Conservation (phyloP, 2,329 filamentous ascomycete species). For the Dichotomopilus funicola region DNA sequence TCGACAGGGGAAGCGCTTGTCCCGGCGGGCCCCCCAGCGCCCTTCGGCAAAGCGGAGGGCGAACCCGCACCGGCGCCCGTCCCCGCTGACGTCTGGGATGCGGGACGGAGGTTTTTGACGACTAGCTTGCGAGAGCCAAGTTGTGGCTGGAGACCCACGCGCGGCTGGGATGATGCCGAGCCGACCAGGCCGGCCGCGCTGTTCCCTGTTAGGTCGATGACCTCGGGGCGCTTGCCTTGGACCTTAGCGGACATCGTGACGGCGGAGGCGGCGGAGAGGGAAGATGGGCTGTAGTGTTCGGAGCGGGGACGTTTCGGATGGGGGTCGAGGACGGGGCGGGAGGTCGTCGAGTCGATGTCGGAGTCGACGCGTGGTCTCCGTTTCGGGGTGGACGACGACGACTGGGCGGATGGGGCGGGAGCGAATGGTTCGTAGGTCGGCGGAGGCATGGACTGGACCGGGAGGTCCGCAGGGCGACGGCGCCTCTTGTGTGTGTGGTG, state of each 20-base stretch:
- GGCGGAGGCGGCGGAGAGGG: conserved; percentile 1
- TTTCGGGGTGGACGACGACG: conserved; percentile 13
- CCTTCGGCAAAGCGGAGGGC: not conserved
- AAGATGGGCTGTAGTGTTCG: conserved; percentile 14
- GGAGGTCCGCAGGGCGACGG: conserved; percentile 7
- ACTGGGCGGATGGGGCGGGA: conserved; percentile 6
- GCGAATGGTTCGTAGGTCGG: conserved; percentile 14
- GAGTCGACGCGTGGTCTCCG: conserved; percentile 29
- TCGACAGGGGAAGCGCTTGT: conserved; percentile 52
- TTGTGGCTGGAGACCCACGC: conserved; percentile 59
- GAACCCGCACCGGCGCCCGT: conserved; percentile 34
- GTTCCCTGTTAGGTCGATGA: conserved; percentile 39
- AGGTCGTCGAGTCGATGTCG: conserved; percentile 12
- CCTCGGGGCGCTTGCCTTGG: conserved; percentile 33
- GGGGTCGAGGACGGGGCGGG: conserved; percentile 6
- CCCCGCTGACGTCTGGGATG: conserved; percentile 25
- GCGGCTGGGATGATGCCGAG: conserved; percentile 7
- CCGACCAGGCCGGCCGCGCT: not conserved
- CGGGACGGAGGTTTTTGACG: conserved; percentile 83
- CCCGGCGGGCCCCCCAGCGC: no score
- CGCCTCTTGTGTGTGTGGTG: not conserved
- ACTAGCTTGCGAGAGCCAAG: conserved; percentile 76
- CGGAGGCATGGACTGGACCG: conserved; percentile 24
- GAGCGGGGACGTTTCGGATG: conserved; percentile 27
- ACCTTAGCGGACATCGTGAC: conserved; percentile 27